phyloP scores from a whole-genome alignment of 2,329 filamentous ascomycete genomes.

The Fusarium clavum region DNA sequence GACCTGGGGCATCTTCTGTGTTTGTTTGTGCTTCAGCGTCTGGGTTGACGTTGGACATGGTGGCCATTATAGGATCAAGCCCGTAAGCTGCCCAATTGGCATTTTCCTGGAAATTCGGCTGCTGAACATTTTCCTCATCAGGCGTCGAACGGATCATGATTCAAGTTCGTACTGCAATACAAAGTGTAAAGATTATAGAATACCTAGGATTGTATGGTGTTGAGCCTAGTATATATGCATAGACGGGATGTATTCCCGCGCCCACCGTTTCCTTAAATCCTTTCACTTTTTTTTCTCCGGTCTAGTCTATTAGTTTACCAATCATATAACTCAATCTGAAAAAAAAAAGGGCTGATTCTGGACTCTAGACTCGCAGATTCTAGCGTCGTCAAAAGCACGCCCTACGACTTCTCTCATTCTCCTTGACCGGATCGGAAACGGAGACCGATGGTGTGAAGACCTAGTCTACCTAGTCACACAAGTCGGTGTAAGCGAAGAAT shows the following conservation, averaged over 20 bases:
- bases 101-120: conserved; percentile 6
- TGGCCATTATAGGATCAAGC: conserved; percentile 32
- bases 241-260: conserved; percentile 17
- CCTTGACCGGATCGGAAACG: conserved; percentile 31
- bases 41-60: conserved; percentile 28
- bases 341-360: conserved; percentile 17
- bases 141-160: conserved; percentile 7
- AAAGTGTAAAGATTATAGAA: not conserved
- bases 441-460: conserved; percentile 10
- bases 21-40: conserved; percentile 29
- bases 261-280: not conserved
- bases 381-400: conserved; percentile 21
- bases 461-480: not conserved
- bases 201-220: not conserved
- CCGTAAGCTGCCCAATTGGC: conserved; percentile 28
- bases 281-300: not conserved
- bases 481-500: not conserved
- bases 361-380: conserved; percentile 20
- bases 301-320: not conserved
- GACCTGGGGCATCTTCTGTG: conserved; percentile 6
- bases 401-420: conserved; percentile 3
- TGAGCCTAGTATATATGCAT: conserved; percentile 13
- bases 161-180: not conserved
- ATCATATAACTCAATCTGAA: not conserved
- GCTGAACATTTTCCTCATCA: not conserved